Evolutionary conservation across 495 filamentous ascomycete genomes (phyloP).

Genomic region (Daldinia vernicosa): DNA sequence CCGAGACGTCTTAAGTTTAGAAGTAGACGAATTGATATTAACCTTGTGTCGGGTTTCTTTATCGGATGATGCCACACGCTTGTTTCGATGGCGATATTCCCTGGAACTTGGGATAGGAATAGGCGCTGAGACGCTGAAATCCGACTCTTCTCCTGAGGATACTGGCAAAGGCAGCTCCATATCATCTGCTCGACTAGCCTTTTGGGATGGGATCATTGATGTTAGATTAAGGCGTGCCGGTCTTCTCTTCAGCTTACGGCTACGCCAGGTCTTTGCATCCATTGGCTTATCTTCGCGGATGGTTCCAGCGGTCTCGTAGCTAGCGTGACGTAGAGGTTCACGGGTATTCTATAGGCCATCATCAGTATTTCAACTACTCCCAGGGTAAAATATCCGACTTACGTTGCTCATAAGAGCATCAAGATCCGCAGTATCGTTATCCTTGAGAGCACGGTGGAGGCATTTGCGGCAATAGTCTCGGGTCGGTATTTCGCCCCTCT

Average conservation of each 20-base stretch:
- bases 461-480: conserved; percentile 36
- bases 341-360: conserved; percentile 9
- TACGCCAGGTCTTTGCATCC: conserved; percentile 1
- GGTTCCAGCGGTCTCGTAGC: background rate
- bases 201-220: background rate
- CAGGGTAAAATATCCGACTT: background rate
- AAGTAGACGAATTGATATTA: background rate
- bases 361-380: conserved; percentile 9
- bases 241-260: conserved; percentile 7
- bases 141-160: conserved; percentile 21
- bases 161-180: background rate
- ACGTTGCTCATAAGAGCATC: background rate
- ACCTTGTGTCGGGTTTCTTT: background rate
- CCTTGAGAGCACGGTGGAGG: conserved; percentile 13
- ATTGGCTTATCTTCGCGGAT: background rate
- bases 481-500: conserved; percentile 39
- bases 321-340: background rate
- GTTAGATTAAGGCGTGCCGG: background rate
- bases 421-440: background rate
- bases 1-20: background rate
- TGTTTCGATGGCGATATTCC: background rate
- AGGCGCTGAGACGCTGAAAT: background rate
- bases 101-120: background rate
- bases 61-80: background rate
- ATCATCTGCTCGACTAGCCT: conserved; percentile 7